phyloP scores from a whole-genome alignment of 2,329 filamentous ascomycete genomes.

The Calycina marina region DNA sequence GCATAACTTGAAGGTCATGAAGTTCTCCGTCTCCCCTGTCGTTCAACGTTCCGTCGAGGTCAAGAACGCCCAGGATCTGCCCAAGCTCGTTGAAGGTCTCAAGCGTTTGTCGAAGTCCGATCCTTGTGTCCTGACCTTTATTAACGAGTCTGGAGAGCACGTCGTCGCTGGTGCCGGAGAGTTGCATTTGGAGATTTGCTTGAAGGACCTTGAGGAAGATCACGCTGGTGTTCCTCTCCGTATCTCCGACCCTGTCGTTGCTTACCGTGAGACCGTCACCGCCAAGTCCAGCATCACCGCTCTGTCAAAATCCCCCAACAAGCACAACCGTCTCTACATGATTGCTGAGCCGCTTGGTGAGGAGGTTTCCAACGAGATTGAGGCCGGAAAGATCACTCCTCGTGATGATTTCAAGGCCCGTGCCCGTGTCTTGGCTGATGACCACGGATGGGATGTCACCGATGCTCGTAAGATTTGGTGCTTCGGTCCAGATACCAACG shows the following conservation, averaged over 20 bases:
- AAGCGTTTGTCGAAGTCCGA: constrained; percentile 99
- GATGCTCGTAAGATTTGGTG: constrained; percentile 99
- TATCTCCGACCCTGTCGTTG: constrained; percentile 95
- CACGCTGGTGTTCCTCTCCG: constrained; percentile 96
- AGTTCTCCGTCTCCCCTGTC: constrained; percentile 99
- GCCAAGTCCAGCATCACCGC: constrained; percentile 83
- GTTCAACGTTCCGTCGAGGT: constrained; percentile 97
- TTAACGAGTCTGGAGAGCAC: constrained; percentile 92
- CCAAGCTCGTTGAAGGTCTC: constrained; percentile 99
- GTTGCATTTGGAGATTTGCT: constrained; percentile 98
- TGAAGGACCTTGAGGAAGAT: constrained; percentile 99
- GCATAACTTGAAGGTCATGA: constrained; percentile 99
- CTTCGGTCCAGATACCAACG: constrained; percentile 95
- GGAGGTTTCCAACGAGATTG: constrained; percentile 83
- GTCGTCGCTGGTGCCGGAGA: constrained; percentile 98
- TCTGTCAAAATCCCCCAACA: constrained; percentile 99
- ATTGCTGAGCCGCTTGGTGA: constrained; percentile 80
- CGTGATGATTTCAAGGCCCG: constrained; percentile 99
- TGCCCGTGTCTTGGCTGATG: constrained; percentile 89
- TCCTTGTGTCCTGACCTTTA: constrained; percentile 87
- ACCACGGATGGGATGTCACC: constrained; percentile 98
- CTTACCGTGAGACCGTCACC: constrained; percentile 93
- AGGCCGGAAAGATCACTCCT: constrained; percentile 78
- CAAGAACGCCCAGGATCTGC: constrained; percentile 99
- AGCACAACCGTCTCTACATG: constrained; percentile 99